Evolutionary conservation across 139 green algal genomes (phyloP), one percentile per base, ranked within the genome.

Genomic region (Micromonas commoda): DNA sequence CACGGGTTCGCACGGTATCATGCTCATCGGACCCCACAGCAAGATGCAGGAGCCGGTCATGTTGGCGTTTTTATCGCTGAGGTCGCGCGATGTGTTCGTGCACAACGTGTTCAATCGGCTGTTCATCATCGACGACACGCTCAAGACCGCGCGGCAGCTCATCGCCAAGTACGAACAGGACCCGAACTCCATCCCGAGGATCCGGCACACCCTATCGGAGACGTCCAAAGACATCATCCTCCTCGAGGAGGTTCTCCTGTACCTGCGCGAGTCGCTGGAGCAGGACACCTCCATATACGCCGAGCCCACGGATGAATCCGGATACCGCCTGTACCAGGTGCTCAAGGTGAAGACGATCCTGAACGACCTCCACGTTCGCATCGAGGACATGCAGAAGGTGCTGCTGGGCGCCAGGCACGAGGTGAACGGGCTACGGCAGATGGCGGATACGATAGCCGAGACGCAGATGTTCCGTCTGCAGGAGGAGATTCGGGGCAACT

Each of bases 161-260:
- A 79, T 79, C 32, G 3, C 4, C 28, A 29, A 71, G 32, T 52
- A 79, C 32, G 73, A 79, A 37, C 28, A 71, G 20, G 73, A 81
- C 67, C 76, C 76, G 19, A 81, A 81, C 65, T 64, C 28, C 65
- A 33, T 81, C 23, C 24, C 65, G 34, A 35, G 33, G 13, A 81
- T 81, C 51, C 65, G 76, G 6, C 35, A 53, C 65, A 76, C 53
- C 19, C 39, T 81, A 29, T 54, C n/a, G 16, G 63, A 81, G 66
- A 81, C 63, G 28, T 68, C 63, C 45, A 74, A 65, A 29, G 76
- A 81, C 67, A 70, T 81, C 51, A 81, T 74, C 23, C 67, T 81
- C 24, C 76, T 81, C 6, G 45, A 76, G 31, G 76, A 81, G 65
- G 64, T 81, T 26, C 28, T 76, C 31, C 26, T 79, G 16, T 79